Base-by-base conservation (phyloP, 2,329 filamentous ascomycete genomes). In the Beauveria asiatica region DNA sequence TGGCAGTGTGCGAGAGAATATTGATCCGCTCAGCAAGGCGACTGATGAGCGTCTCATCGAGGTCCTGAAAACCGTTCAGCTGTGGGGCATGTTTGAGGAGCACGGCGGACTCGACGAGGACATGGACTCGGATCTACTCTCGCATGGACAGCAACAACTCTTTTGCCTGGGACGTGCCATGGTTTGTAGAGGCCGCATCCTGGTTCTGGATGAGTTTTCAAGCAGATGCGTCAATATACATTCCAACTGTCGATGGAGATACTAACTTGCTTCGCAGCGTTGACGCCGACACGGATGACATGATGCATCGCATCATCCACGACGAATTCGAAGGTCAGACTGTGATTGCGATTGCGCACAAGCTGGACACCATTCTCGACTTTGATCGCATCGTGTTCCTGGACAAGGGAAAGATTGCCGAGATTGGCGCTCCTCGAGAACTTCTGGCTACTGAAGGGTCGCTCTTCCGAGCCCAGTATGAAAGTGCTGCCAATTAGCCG, bases 311-410 rank as follows among this genome's bases (percentile, higher is more conserved):
- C 2, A 64, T 75, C 11, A 66, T 76, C 9, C 61, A 59, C 1
- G 60, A 68, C 1, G 68, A 74, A 54, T 73, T 75, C 27, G 58
- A 63, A 2, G 64, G 67, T 0, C 80, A 81, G 62, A 88, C 85
- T 0, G 76, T 88, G 17, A 70, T 78, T 19, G 69, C 73, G 1
- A 69, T 77, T n/a, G 73, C 70, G 0, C 75, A 78, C 62, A 71
- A 75, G 23, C 64, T 77, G n/a, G 70, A 74, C 7, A 79, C 78
- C 3, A 77, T 83, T 42, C 70, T 78, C 46, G 76, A 78, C 61
- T 81, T 78, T 67, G 80, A 83, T 65, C 73, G 70, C 21, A 73
- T 89, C 17, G 84, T 88, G 5, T 87, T 89, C 65, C 85, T 86
- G 3, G 86, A 89, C 69, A 49, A 61, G 39, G 59, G 59, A n/a